A percentile compares a stretch with the other conserved stretches of the same genome.
These are phyloP conservation scores for Erodium moschatum DNA, from an alignment of 441 rosid species.

Conservation along the genomic window DNA sequence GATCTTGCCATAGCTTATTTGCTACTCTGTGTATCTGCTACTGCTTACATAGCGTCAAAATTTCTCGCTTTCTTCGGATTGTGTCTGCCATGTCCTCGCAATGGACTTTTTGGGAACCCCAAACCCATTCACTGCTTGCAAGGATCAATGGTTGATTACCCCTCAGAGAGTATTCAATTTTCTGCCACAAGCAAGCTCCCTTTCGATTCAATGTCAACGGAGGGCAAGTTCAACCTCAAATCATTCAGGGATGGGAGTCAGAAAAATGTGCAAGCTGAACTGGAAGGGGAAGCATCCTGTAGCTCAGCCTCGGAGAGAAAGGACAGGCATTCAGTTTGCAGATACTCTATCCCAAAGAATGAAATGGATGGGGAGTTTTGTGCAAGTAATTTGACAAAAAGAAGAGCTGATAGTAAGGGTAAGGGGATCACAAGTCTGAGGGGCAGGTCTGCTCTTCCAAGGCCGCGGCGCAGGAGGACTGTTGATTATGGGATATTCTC, in stretches of 20 bases:
- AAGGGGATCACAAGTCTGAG: constrained; percentile 25
- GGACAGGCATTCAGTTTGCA: constrained; percentile 9
- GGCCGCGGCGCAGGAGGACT: constrained; percentile 27
- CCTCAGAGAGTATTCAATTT: constrained; percentile 25
- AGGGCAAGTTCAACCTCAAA: too few relatives aligned
- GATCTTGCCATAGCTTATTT: constrained; percentile 34
- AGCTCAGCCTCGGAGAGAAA: constrained; percentile 15
- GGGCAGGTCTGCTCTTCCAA: constrained; percentile 26
- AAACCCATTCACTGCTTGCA: constrained; percentile 12
- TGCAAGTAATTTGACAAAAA: constrained; percentile 21
- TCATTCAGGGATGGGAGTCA: too few relatives aligned
- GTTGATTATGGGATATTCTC: constrained; percentile 22
- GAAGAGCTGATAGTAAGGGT: constrained; percentile 27
- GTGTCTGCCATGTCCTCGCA: background rate
- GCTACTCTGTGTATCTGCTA: constrained; percentile 7
- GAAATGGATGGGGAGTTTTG: constrained; percentile 25
- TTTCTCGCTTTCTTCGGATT: background rate
- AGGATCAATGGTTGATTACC: too few relatives aligned
- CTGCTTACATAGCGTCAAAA: background rate
- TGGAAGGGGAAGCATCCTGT: constrained; percentile 31
- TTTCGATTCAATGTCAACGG: constrained; percentile 31
- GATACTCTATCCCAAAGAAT: constrained; percentile 13
- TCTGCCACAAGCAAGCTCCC: constrained; percentile 43
- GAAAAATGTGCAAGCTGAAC: constrained; percentile 13
- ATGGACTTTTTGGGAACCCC: constrained; percentile 16